Percentiles rank a stretch among this genome's conserved stretches.
Conservation (phyloP, 139 green algal species). For the Protoeuglena noctilucae region DNA sequence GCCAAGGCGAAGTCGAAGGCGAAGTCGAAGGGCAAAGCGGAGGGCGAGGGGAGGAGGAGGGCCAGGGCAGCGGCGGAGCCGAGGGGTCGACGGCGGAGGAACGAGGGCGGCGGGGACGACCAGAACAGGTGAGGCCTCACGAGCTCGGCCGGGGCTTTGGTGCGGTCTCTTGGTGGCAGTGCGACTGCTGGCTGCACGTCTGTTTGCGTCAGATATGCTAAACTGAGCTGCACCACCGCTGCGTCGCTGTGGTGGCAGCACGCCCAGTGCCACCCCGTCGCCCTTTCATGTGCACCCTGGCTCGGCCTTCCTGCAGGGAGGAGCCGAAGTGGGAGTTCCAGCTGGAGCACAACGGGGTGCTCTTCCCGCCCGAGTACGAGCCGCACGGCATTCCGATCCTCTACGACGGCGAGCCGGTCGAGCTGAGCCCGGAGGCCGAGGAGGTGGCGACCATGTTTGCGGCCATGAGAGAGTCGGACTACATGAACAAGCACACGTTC, state of each 20-base stretch:
- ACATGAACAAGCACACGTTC: conserved; percentile 79
- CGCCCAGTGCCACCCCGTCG: background rate
- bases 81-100: no score
- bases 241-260: background rate
- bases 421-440: conserved; percentile 66
- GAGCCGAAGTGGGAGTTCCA: conserved; percentile 3
- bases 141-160: no score
- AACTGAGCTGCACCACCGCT: background rate
- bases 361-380: conserved; percentile 77
- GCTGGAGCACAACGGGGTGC: conserved; percentile 74
- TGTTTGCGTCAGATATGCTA: background rate
- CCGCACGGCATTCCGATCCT: conserved; percentile 91
- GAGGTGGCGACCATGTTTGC: conserved; percentile 93
- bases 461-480: conserved; percentile 93
- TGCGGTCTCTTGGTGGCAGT: no score
- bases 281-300: no score
- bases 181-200: background rate
- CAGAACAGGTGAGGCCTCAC: no score
- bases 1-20: background rate
- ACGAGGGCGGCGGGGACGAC: no score
- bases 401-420: conserved; percentile 78
- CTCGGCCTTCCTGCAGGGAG: background rate
- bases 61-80: no score
- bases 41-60: no score
- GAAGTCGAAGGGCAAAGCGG: no score